Percentiles rank a stretch among this genome's conserved stretches.
Conservation (phyloP, 768 basidiomycete species). For the Lactarius psammicola region DNA sequence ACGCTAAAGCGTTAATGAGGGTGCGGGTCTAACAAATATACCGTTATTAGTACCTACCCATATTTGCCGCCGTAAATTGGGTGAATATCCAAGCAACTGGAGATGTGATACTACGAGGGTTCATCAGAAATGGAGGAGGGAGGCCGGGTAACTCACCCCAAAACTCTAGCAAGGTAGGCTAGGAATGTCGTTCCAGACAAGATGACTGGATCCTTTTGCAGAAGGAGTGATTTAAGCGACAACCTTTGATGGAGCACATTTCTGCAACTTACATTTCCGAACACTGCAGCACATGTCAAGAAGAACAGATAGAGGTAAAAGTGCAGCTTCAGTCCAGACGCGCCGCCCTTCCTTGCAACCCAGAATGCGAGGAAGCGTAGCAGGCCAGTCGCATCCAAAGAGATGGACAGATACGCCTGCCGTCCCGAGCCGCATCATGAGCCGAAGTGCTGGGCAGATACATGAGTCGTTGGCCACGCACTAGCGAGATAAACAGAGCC, state of each 20-base stretch:
- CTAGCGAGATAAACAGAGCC: slow-evolving; percentile 86
- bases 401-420: slow-evolving; percentile 82
- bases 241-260: not conserved
- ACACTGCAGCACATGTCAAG: slow-evolving; percentile 66
- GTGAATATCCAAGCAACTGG: slow-evolving; percentile 69
- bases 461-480: slow-evolving; percentile 27
- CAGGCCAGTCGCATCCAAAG: slow-evolving; percentile 85
- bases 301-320: slow-evolving; percentile 83
- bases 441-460: not conserved
- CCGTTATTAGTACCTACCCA: slow-evolving; percentile 48
- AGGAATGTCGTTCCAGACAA: slow-evolving; percentile 89
- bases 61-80: slow-evolving; percentile 78
- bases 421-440: not conserved
- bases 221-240: slow-evolving; percentile 2
- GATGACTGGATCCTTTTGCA: slow-evolving; percentile 73
- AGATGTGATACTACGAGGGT: slow-evolving; percentile 34
- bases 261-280: slow-evolving; percentile 60
- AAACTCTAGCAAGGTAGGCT: slow-evolving; percentile 79
- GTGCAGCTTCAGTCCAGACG: slow-evolving; percentile 69
- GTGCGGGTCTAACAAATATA: not conserved
- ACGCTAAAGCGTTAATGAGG: slow-evolving; percentile 36
- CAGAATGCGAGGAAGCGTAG: slow-evolving; percentile 85
- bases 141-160: slow-evolving; percentile 36
- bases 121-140: not conserved
- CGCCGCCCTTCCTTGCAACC: slow-evolving; percentile 73